Conservation (phyloP, 192 early-diverging fungal genomes). For the Linnemannia zychae region DNA sequence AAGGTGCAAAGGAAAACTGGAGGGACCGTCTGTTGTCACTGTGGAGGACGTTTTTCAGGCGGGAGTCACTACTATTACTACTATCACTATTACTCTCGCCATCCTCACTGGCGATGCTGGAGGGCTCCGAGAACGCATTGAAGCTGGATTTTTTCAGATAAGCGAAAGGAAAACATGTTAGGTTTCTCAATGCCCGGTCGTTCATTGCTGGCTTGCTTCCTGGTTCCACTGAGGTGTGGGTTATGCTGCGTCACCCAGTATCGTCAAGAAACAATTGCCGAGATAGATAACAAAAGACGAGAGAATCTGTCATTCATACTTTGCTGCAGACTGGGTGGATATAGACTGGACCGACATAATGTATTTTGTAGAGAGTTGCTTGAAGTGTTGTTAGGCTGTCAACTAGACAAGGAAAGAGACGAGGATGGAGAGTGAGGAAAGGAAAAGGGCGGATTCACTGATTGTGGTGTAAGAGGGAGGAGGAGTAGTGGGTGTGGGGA, state of each 20-base stretch:
- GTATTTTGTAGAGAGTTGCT: background rate
- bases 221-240: background rate
- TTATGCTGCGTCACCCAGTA: background rate
- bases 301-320: background rate
- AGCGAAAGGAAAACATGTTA: background rate
- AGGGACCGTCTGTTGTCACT: constrained; percentile 10
- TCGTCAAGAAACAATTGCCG: background rate
- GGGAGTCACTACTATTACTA: background rate
- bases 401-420: background rate
- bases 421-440: background rate
- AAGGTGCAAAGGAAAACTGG: background rate
- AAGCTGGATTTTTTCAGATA: background rate
- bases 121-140: background rate
- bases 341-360: constrained; percentile 2
- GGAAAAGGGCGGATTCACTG: constrained; percentile 33
- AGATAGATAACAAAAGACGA: background rate
- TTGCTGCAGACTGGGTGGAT: constrained; percentile 3
- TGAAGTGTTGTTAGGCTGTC: background rate
- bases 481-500: constrained; percentile 24
- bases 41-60: background rate
- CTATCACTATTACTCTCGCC: background rate
- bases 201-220: background rate
- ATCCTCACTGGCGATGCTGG: background rate
- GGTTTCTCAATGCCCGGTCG: background rate
- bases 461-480: constrained; percentile 49